Evolutionary conservation across 768 basidiomycete species (phyloP), one percentile per base, ranked within the genome.

Genomic region (Agrocybe chaxingu): DNA sequence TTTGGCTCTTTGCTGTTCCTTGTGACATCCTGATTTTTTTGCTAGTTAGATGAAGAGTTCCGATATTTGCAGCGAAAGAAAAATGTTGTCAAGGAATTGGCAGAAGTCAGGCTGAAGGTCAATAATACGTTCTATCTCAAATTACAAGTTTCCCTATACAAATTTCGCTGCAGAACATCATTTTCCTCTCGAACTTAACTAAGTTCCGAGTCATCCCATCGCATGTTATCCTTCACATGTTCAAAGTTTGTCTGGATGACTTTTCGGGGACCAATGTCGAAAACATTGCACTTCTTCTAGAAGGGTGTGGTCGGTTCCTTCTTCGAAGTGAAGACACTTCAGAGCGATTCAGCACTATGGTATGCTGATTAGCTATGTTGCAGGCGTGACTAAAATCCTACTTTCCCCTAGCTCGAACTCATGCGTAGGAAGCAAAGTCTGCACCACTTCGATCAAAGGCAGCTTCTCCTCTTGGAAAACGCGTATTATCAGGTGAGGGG

Each of bases 241-340:
- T 96, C 75, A 98, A 98, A 80, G 93, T 96, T 45, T 96, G 92
- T 67, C 72, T 98, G 60, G 96, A 98, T 63, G 96, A 98, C 64
- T 92, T 99, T 61, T 85, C 87, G 1, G 91, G 89, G 2, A 83
- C 84, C 13, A 99, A 98, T 61, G 80, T 99, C 33, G 97, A 98
- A 64, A 98, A 92, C 59, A 77, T 97, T 12, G 90, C 96, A 10
- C 77, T 94, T 51, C 72, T 98, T 8, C 71, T 99, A 47, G 97
- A 99, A 66, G 89, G 88, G 0, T 98, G 97, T 62, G 97, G 97
- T 2, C 78, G 97, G 18, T 99, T 92, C 66, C 67, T 99, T 33
- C 72, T 98, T 32, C 77, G 94, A 49, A 87, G 82, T 53, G 92
- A 98, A 51, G 88, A 90, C 7, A 98, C 97, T 0, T 76, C 82